Conservation (phyloP, 164 flowering plant species). For the Vitis riparia region DNA sequence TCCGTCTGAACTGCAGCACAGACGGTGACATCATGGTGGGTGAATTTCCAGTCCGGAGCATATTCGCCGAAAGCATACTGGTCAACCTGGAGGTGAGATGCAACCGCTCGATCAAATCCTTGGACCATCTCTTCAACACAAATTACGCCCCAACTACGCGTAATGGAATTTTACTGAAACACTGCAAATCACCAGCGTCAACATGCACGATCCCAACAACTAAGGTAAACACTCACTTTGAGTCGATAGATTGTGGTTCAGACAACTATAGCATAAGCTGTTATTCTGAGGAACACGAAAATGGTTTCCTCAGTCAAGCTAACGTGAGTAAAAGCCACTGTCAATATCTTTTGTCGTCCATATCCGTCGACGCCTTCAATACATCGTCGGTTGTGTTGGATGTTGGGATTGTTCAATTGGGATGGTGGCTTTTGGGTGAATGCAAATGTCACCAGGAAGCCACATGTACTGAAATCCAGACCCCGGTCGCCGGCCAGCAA, state of each 20-base stretch:
- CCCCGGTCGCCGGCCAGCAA: constrained; percentile 19
- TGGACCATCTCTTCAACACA: constrained; percentile 27
- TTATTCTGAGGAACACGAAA: constrained; percentile 22
- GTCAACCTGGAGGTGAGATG: constrained; percentile 46
- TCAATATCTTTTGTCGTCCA: constrained; percentile 38
- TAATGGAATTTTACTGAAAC: constrained; percentile 57
- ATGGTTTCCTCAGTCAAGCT: constrained; percentile 20
- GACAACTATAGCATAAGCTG: constrained; percentile 36
- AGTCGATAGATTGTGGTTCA: constrained; percentile 17
- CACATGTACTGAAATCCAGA: constrained; percentile 22
- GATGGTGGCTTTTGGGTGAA: constrained; percentile 67
- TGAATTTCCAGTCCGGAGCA: constrained; percentile 39
- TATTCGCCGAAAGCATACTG: constrained; percentile 31
- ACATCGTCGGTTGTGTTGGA: constrained; percentile 41
- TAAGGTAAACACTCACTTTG: constrained; percentile 31
- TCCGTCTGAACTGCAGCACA: constrained; percentile 51
- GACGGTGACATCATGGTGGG: constrained; percentile 27
- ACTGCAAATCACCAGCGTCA: constrained; percentile 29
- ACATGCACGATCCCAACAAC: constrained; percentile 37
- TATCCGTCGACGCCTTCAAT: constrained; percentile 23
- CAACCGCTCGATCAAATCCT: constrained; percentile 38
- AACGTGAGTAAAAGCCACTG: constrained; percentile 29
- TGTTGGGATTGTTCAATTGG: constrained; percentile 46
- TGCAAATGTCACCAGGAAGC: constrained; percentile 46
- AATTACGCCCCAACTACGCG: constrained; percentile 50